Percentiles rank a stretch among this genome's conserved stretches.
These are phyloP conservation scores for Neophaeococcomyces mojaviensis DNA, from an alignment of 2,329 filamentous ascomycete species.

Conservation along the genomic window DNA sequence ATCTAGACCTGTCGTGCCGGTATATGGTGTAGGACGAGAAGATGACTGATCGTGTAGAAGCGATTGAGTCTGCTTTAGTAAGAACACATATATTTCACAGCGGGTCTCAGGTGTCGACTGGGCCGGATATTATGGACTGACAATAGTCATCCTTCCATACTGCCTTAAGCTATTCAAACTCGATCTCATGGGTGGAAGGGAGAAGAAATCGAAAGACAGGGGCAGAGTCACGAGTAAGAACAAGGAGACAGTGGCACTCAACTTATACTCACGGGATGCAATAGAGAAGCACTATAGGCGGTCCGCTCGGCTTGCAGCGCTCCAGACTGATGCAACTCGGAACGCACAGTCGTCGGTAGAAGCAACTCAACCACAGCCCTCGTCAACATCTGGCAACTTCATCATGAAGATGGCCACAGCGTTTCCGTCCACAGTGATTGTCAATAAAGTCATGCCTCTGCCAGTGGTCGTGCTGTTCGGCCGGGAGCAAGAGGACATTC, in stretches of 20 bases:
- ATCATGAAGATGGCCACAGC: conserved; percentile 1
- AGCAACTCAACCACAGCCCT: background rate
- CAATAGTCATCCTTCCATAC: too few species aligned
- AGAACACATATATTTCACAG: too few species aligned
- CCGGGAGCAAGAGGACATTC: background rate
- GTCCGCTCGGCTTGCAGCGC: background rate
- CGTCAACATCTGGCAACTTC: background rate
- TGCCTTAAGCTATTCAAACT: too few species aligned
- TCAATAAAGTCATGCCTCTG: background rate
- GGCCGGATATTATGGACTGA: too few species aligned
- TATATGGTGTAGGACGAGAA: too few species aligned
- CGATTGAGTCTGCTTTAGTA: too few species aligned
- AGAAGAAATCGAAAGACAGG: background rate
- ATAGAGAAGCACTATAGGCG: background rate
- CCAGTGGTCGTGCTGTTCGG: conserved; percentile 4
- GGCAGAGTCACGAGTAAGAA: background rate
- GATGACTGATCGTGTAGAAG: too few species aligned
- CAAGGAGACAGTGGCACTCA: too few species aligned
- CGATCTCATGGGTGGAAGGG: background rate
- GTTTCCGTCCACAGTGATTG: background rate
- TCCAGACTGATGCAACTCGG: background rate
- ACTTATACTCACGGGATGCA: background rate
- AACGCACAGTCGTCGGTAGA: background rate
- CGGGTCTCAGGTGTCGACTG: too few species aligned
- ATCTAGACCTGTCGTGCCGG: too few species aligned